A percentile compares a stretch with the other conserved stretches of the same genome.
phyloP scores from a whole-genome alignment of 2,329 filamentous ascomycete genomes.

The Escovopsis sp. region DNA sequence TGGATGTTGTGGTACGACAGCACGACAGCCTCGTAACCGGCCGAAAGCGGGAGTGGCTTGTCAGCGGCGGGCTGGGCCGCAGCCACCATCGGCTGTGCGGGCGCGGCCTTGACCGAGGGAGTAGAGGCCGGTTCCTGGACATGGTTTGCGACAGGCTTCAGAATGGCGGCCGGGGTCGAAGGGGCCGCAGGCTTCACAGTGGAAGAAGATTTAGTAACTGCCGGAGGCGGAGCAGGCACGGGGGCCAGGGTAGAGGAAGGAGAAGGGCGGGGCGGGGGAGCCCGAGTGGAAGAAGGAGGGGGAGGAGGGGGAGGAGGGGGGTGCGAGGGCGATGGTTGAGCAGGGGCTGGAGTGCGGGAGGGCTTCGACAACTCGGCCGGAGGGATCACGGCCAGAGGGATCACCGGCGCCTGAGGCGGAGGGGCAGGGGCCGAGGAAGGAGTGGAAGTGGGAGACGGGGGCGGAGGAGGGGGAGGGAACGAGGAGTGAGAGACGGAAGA shows the following conservation, averaged over 20 bases:
- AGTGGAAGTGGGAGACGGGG: conserved; percentile 7
- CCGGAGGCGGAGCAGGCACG: neutral
- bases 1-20: conserved; percentile 73
- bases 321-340: too few species aligned
- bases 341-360: too few species aligned
- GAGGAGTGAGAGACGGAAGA: too few species aligned
- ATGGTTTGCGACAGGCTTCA: too few species aligned
- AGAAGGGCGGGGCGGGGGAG: neutral
- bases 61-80: conserved; percentile 5
- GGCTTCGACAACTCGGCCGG: too few species aligned
- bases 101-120: neutral
- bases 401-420: conserved; percentile 1
- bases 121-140: neutral
- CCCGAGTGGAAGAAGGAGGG: conserved; percentile 1
- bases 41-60: too few species aligned
- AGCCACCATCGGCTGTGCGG: neutral
- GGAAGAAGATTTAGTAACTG: conserved; percentile 1
- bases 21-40: conserved; percentile 26
- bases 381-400: too few species aligned
- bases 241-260: neutral
- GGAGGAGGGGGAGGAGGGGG: neutral
- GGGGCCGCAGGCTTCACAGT: neutral
- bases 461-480: too few species aligned
- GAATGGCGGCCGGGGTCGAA: neutral
- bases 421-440: conserved; percentile 3